A percentile compares a stretch with the other conserved stretches of the same genome.
These are phyloP conservation scores for Moricandia moricandioides DNA, from an alignment of 345 rosid species.

Conservation along the genomic window DNA sequence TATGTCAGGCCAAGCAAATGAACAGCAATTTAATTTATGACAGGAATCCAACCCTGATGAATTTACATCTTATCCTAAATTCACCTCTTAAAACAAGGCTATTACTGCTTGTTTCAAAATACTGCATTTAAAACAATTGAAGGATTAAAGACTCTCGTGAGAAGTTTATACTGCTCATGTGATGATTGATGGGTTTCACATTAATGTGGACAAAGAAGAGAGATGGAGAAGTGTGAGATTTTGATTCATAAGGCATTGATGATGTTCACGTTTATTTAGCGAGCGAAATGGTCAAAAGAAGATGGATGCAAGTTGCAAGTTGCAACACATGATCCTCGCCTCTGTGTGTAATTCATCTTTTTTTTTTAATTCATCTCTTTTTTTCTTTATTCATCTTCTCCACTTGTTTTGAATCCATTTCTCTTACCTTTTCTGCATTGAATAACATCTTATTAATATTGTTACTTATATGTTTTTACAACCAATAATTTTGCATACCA, in stretches of 20 bases:
- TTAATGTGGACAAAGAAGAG: not conserved
- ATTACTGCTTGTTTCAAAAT: not conserved
- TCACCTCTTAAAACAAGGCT: too few relatives aligned
- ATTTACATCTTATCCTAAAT: too few relatives aligned
- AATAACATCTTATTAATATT: not conserved
- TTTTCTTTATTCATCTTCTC: not conserved
- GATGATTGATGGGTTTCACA: slow-evolving; percentile 3
- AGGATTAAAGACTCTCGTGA: not conserved
- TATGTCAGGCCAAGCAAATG: too few relatives aligned
- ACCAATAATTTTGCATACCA: not conserved
- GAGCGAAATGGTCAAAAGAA: slow-evolving; percentile 18
- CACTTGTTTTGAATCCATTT: not conserved
- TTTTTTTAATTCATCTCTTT: not conserved
- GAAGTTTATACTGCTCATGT: not conserved
- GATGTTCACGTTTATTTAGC: slow-evolving; percentile 24
- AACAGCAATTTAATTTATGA: too few relatives aligned
- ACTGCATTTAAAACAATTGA: not conserved
- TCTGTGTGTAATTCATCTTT: not conserved
- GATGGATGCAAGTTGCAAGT: slow-evolving; percentile 4
- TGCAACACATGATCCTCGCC: not conserved
- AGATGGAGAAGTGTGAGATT: not conserved
- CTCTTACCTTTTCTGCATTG: not conserved
- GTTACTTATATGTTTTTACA: not conserved
- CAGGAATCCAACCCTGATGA: too few relatives aligned
- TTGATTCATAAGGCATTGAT: slow-evolving; percentile 23